A percentile compares a stretch with the other conserved stretches of the same genome.
phyloP scores from a whole-genome alignment of 805 yeast species.

The Candida awuae region DNA sequence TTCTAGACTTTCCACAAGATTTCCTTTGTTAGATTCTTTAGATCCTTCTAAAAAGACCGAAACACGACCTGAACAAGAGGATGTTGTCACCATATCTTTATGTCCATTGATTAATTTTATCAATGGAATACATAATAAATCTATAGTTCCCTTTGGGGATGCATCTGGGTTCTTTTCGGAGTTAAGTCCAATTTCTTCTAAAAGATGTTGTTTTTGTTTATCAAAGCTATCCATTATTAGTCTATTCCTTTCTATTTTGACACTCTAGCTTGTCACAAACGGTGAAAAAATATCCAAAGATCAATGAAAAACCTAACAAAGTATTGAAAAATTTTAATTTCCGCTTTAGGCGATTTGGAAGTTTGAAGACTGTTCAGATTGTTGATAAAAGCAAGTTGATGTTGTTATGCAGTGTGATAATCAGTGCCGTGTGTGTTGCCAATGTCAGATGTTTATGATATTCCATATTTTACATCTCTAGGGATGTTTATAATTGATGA shows the following conservation, averaged over 20 bases:
- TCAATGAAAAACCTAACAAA: not conserved
- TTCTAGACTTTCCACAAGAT: not conserved
- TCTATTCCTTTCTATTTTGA: not conserved
- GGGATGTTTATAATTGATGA: conserved; percentile 93
- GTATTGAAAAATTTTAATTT: conserved; percentile 2
- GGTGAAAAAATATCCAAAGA: not conserved
- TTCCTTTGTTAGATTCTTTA: conserved; percentile 28
- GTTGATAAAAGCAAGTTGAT: no score
- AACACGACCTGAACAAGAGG: conserved; percentile 83
- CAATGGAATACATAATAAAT: conserved; percentile 62
- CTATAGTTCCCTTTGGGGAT: conserved; percentile 89
- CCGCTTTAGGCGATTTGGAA: conserved; percentile 4
- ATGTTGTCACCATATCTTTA: conserved; percentile 70
- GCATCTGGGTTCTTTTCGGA: conserved; percentile 43
- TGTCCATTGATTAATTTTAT: conserved; percentile 59
- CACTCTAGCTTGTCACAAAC: no score
- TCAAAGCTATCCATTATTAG: conserved; percentile 46
- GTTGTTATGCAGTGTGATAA: not conserved
- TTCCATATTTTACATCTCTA: conserved; percentile 45
- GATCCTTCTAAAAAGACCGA: conserved; percentile 75
- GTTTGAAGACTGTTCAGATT: no score
- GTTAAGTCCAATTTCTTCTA: conserved; percentile 43
- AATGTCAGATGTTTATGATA: not conserved
- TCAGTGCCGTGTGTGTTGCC: no score
- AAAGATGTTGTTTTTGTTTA: conserved; percentile 52